phyloP scores from a whole-genome alignment of 192 early-diverging fungal species.

The Gaertneriomyces sp. region DNA sequence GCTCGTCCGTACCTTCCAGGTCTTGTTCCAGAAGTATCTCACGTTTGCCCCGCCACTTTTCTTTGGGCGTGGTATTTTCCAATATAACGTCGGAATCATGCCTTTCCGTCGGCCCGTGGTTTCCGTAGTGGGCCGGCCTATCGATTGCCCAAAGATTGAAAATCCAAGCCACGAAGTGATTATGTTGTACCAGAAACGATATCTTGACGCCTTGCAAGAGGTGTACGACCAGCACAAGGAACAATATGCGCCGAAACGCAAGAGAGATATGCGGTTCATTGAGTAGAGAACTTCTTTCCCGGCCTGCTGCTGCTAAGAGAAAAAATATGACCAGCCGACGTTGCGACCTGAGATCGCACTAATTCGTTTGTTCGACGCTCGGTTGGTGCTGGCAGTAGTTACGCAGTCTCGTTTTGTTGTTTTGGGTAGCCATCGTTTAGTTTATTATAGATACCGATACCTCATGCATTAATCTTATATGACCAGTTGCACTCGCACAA shows the following conservation, averaged over 20 bases:
- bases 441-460: too few species aligned
- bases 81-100: conserved; percentile 64
- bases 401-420: too few species aligned
- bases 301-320: too few species aligned
- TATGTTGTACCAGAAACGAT: conserved; percentile 57
- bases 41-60: conserved; percentile 56
- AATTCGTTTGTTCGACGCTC: too few species aligned
- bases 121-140: conserved; percentile 61
- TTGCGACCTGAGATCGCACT: too few species aligned
- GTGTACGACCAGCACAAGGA: conserved; percentile 73
- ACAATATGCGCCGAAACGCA: conserved; percentile 61
- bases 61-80: conserved; percentile 83
- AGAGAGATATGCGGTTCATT: conserved; percentile 60
- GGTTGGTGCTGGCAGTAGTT: too few species aligned
- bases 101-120: conserved; percentile 44
- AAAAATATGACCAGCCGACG: too few species aligned
- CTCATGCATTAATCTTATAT: too few species aligned
- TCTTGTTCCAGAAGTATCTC: conserved; percentile 55
- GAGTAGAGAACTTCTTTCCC: conserved; percentile 38
- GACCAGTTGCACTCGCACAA: too few species aligned
- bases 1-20: conserved; percentile 66
- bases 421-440: too few species aligned
- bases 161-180: conserved; percentile 63
- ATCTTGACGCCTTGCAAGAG: conserved; percentile 60
- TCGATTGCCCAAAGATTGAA: conserved; percentile 53